phyloP scores from a whole-genome alignment of 1,139 yeast species.

The Pichia sp. region DNA sequence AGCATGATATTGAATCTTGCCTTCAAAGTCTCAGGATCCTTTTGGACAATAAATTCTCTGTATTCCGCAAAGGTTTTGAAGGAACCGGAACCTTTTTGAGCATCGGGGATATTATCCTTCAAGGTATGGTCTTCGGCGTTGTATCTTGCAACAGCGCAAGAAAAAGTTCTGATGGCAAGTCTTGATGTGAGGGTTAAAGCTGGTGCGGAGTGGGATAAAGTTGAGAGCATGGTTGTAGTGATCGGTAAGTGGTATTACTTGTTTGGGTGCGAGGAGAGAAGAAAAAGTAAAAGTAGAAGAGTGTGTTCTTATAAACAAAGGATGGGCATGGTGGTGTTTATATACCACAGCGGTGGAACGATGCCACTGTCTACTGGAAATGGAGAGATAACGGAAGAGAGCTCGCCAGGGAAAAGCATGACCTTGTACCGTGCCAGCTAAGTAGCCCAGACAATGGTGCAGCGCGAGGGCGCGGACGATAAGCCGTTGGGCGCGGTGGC shows the following conservation, averaged over 20 bases:
- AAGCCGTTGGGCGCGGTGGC: no score
- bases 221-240: not conserved
- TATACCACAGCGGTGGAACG: no score
- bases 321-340: no score
- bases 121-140: not conserved
- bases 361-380: no score
- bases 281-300: no score
- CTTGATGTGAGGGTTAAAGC: not conserved
- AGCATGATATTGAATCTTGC: conserved; percentile 23
- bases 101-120: not conserved
- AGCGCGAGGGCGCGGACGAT: no score
- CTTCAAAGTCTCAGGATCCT: conserved; percentile 40
- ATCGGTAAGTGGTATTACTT: not conserved
- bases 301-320: no score
- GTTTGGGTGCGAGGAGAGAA: not conserved
- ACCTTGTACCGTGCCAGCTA: not conserved
- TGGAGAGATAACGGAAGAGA: not conserved
- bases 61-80: conserved; percentile 52
- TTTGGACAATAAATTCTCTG: conserved; percentile 45
- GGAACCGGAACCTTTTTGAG: conserved; percentile 22
- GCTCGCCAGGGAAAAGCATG: not conserved
- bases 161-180: not conserved
- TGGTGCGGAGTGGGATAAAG: not conserved
- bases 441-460: no score
- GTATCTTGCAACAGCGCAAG: not conserved